These are phyloP conservation scores for Brasenia schreberi DNA, from an alignment of 164 flowering plant species.

Conservation along the genomic window DNA sequence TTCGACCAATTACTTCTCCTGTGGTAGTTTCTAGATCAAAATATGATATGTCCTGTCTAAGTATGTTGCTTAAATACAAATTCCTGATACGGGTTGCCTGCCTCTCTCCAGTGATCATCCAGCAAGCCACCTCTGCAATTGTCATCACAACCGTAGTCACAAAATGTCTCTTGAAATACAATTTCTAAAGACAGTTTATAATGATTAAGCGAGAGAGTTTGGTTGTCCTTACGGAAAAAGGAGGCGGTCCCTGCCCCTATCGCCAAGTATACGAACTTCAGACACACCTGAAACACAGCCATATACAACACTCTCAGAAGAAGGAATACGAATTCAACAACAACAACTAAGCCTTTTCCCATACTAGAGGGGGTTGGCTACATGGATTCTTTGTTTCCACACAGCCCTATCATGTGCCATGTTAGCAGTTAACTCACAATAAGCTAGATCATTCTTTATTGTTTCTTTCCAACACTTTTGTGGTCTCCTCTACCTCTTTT, in stretches of 20 bases:
- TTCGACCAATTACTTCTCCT: constrained; percentile 57
- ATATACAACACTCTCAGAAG: too few relatives aligned
- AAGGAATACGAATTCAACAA: too few relatives aligned
- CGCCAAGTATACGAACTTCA: constrained; percentile 9
- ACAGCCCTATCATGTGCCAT: too few relatives aligned
- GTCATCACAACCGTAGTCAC: neutral
- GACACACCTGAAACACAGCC: constrained; percentile 4
- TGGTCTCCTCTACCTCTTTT: too few relatives aligned
- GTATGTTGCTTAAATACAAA: constrained; percentile 37
- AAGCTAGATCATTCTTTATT: too few relatives aligned
- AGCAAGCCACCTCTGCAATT: constrained; percentile 41
- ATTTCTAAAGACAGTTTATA: neutral
- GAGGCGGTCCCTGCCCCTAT: constrained; percentile 5
- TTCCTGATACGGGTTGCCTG: constrained; percentile 40
- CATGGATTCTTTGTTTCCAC: too few relatives aligned
- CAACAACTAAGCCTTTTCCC: too few relatives aligned
- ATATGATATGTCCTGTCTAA: constrained; percentile 52
- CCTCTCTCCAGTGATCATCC: constrained; percentile 56
- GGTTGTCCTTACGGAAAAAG: constrained; percentile 6
- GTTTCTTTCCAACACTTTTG: too few relatives aligned
- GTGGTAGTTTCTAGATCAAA: constrained; percentile 57
- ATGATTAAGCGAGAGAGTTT: neutral
- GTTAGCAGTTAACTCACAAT: too few relatives aligned
- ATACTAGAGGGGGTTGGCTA: too few relatives aligned
- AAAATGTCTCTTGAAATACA: too few relatives aligned